Evolutionary conservation across 805 yeast species (phyloP).

Genomic region (Wickerhamomyces bovis): DNA sequence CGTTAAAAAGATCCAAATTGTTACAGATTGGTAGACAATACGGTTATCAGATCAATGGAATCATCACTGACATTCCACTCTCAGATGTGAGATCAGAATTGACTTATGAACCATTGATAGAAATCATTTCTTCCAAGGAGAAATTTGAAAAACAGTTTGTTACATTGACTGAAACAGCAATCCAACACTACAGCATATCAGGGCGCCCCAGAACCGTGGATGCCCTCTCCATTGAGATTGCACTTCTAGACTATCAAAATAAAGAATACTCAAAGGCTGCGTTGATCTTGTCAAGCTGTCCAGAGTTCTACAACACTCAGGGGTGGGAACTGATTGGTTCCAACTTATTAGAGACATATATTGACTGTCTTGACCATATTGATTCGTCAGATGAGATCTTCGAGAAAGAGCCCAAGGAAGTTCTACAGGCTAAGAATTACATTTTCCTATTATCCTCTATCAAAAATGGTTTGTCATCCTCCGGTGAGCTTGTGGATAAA

Average conservation of each 20-base stretch:
- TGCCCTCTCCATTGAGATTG: slow-evolving; percentile 72
- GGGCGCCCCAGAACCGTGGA: slow-evolving; percentile 62
- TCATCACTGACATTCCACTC: slow-evolving; percentile 17
- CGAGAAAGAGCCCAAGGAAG: slow-evolving; percentile 4
- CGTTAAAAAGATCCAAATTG: slow-evolving; percentile 42
- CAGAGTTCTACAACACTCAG: slow-evolving; percentile 55
- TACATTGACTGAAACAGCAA: slow-evolving; percentile 48
- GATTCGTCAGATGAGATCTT: slow-evolving; percentile 22
- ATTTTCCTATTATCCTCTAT: slow-evolving; percentile 5
- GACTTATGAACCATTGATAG: slow-evolving; percentile 13
- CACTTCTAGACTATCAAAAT: slow-evolving; percentile 55
- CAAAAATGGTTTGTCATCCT: background rate
- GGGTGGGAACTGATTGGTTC: slow-evolving; percentile 76
- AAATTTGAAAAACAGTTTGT: slow-evolving; percentile 39
- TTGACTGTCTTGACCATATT: slow-evolving; percentile 55
- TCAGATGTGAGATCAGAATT: background rate
- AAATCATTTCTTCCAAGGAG: slow-evolving; percentile 26
- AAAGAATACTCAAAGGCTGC: slow-evolving; percentile 56
- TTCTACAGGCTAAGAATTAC: slow-evolving; percentile 6
- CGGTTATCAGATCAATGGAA: slow-evolving; percentile 28
- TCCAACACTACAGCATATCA: slow-evolving; percentile 45
- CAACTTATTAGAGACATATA: slow-evolving; percentile 56
- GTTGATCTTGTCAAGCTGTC: slow-evolving; percentile 59
- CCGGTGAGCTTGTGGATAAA: background rate
- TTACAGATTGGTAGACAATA: slow-evolving; percentile 27